Conservation (phyloP, 331 rosid species). For the Quercus lobata region DNA sequence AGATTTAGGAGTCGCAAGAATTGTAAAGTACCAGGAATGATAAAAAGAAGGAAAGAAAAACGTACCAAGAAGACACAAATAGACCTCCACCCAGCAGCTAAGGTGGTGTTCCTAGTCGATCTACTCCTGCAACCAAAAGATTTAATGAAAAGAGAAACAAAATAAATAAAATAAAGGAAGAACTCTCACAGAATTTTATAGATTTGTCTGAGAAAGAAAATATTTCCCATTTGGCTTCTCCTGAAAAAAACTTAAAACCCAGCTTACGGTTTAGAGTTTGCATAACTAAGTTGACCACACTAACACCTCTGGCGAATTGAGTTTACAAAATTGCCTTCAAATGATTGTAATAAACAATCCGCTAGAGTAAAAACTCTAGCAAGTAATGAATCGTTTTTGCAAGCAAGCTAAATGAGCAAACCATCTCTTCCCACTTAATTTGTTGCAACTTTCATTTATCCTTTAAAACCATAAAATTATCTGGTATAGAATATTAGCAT, state of each 20-base stretch:
- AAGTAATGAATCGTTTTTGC: background rate
- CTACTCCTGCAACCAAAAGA: constrained; percentile 69
- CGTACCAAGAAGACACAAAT: constrained; percentile 51
- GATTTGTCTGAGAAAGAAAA: constrained; percentile 6
- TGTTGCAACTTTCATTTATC: background rate
- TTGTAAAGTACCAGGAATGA: constrained; percentile 8
- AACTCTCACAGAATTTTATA: constrained; percentile 11
- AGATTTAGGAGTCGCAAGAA: background rate
- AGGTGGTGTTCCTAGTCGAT: constrained; percentile 44
- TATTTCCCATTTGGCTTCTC: background rate
- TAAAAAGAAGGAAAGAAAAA: constrained; percentile 25
- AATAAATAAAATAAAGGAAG: constrained; percentile 13
- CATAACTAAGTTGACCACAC: background rate
- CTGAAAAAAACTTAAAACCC: background rate
- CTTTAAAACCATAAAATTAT: background rate
- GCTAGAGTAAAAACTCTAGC: background rate
- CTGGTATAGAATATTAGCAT: background rate
- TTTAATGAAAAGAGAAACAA: constrained; percentile 36
- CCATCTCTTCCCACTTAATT: background rate
- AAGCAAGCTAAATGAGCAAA: background rate
- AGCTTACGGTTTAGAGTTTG: background rate
- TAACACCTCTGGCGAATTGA: background rate
- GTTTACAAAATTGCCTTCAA: background rate
- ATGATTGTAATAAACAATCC: background rate
- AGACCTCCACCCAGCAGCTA: constrained; percentile 36